Evolutionary conservation across 1,284 basidiomycete species (phyloP).

Genomic region (Sporisorium scitamineum): DNA sequence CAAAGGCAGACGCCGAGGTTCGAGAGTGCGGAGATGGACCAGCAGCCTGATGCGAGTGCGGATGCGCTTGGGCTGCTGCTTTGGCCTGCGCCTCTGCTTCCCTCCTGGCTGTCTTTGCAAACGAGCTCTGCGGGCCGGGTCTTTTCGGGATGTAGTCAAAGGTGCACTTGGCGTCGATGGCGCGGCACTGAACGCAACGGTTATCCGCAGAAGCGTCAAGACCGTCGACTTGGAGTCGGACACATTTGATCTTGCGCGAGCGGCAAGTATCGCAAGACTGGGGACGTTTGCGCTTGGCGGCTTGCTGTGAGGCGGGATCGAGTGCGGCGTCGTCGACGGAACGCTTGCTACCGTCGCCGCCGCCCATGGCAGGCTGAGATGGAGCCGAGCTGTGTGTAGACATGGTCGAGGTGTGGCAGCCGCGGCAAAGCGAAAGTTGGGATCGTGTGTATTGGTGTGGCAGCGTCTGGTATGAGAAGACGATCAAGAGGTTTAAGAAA

Average conservation of each 20-base stretch:
- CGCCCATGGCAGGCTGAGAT: background rate
- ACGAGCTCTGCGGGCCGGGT: conserved; percentile 53
- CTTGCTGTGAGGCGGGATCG: conserved; percentile 16
- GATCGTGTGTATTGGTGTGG: background rate
- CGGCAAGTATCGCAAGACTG: conserved; percentile 58
- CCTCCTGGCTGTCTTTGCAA: conserved; percentile 39
- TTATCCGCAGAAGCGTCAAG: conserved; percentile 38
- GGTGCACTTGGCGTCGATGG: conserved; percentile 51
- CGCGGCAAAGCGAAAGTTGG: background rate
- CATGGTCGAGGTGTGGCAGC: conserved; percentile 4
- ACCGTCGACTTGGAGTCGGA: conserved; percentile 42
- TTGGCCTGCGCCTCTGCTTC: conserved; percentile 33
- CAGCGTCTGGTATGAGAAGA: background rate
- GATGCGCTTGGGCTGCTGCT: background rate
- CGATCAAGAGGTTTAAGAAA: conserved; percentile 5
- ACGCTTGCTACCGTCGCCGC: conserved; percentile 19
- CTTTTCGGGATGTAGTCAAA: conserved; percentile 56
- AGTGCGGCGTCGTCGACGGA: conserved; percentile 20
- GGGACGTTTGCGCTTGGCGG: conserved; percentile 47
- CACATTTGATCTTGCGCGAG: conserved; percentile 57
- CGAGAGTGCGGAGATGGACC: conserved; percentile 19
- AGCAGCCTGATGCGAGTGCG: background rate
- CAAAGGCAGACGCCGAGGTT: conserved; percentile 12
- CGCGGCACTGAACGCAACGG: conserved; percentile 52
- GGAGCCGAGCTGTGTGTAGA: conserved; percentile 19